Evolutionary conservation across 2,329 filamentous ascomycete species (phyloP).

Genomic region (Xylariaceae sp.): DNA sequence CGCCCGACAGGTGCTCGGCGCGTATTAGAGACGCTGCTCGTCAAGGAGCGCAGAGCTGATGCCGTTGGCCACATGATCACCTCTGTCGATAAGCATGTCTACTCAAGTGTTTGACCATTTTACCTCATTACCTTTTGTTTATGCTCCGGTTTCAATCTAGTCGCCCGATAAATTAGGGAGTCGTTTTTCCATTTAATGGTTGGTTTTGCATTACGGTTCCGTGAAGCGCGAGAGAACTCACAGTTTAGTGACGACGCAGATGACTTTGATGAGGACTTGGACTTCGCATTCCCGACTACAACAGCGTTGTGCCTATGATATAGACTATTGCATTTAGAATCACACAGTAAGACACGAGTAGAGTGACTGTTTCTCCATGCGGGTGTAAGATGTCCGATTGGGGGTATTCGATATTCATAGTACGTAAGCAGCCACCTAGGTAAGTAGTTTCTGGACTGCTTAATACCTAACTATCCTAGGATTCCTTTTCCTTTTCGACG

Average conservation of each 20-base stretch:
- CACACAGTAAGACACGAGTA: not conserved
- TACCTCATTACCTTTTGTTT: not conserved
- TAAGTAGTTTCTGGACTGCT: not conserved
- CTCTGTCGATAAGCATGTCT: not conserved
- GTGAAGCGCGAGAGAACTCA: not conserved
- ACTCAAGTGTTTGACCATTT: not conserved
- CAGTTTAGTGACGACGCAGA: not conserved
- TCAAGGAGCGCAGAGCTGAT: not conserved
- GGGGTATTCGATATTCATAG: not conserved
- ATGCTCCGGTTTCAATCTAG: not conserved
- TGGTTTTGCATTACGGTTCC: not conserved
- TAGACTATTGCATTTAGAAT: not conserved
- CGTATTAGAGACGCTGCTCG: not conserved
- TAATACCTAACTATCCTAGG: no score
- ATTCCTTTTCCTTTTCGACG: no score
- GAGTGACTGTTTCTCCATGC: not conserved
- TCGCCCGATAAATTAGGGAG: slow-evolving; percentile 1
- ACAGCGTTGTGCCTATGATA: not conserved
- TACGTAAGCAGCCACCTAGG: not conserved
- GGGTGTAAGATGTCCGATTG: not conserved
- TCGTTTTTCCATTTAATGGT: not conserved
- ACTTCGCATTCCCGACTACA: not conserved
- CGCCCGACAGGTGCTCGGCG: not conserved
- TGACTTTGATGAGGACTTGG: not conserved
- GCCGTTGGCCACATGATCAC: not conserved